phyloP scores from a whole-genome alignment of 169 alveolate species.

The Plasmodium vinckei region DNA sequence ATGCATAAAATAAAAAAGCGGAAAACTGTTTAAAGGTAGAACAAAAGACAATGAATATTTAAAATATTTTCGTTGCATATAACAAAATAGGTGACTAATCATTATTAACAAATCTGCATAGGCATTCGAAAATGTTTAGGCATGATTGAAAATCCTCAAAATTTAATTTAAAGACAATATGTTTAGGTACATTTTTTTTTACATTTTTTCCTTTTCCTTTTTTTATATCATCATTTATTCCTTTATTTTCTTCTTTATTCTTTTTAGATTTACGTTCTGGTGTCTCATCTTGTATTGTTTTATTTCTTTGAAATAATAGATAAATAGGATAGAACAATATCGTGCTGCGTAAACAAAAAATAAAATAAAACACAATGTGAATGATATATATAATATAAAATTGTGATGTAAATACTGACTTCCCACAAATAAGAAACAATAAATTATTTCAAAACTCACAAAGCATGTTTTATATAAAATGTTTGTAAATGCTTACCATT shows the following conservation, averaged over 20 bases:
- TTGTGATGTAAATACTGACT: no score
- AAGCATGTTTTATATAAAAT: no score
- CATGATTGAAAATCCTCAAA: conserved; percentile 67
- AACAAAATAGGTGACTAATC: neutral
- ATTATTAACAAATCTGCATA: conserved; percentile 44
- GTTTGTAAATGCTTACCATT: neutral
- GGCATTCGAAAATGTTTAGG: conserved; percentile 48
- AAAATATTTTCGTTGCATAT: no score
- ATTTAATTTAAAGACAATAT: conserved; percentile 40
- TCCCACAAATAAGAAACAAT: no score
- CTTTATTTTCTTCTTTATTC: conserved; percentile 7
- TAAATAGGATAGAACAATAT: neutral
- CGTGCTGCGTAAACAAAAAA: conserved; percentile 28
- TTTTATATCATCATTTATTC: neutral
- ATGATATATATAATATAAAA: no score
- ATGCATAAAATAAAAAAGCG: neutral
- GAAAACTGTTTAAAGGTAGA: neutral
- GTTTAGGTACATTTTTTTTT: conserved; percentile 31
- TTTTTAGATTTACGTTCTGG: conserved; percentile 10
- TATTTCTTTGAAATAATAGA: neutral
- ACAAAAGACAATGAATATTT: neutral
- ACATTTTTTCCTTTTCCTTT: conserved; percentile 17
- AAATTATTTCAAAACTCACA: no score
- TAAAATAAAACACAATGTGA: neutral
- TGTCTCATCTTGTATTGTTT: neutral